Conservation (phyloP, 163 green algal species). For the Chlorella variabilis region DNA sequence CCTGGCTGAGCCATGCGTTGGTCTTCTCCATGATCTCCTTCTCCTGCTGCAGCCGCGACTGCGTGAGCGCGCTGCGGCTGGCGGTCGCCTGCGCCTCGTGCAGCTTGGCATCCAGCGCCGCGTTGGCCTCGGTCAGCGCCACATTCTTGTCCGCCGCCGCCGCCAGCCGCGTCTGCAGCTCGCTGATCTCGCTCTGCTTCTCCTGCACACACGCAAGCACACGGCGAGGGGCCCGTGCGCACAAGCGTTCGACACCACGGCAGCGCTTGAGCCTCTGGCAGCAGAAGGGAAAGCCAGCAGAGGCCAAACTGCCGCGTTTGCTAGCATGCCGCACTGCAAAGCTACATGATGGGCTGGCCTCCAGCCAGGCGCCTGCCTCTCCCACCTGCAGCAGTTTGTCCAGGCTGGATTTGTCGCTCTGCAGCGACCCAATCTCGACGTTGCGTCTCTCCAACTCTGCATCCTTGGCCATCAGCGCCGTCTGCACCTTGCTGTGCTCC, state of each 20-base stretch:
- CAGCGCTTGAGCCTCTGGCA: no score
- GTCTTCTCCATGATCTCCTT: conserved; percentile 69
- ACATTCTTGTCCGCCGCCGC: conserved; percentile 34
- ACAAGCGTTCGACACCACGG: no score
- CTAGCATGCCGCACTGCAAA: no score
- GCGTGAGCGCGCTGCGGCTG: conserved; percentile 35
- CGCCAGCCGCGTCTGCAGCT: conserved; percentile 58
- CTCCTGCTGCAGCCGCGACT: conserved; percentile 61
- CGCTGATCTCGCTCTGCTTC: conserved; percentile 56
- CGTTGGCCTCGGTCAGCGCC: conserved; percentile 8
- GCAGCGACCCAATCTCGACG: conserved; percentile 42
- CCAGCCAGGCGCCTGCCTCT: no score
- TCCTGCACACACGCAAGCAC: conserved; percentile 6
- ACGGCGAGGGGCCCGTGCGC: background rate
- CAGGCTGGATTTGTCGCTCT: conserved; percentile 52
- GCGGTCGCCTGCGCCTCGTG: conserved; percentile 51
- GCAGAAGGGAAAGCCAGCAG: no score
- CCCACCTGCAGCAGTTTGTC: conserved; percentile 49
- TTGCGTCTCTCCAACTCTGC: conserved; percentile 43
- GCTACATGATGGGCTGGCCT: no score
- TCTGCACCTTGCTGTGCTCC: conserved; percentile 49
- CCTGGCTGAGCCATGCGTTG: conserved; percentile 68
- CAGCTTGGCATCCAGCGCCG: conserved; percentile 50
- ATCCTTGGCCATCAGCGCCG: conserved; percentile 51
- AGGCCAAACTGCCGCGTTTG: no score